Evolutionary conservation across 257 asterid genomes (phyloP).

Genomic region (Solanum chilense): DNA sequence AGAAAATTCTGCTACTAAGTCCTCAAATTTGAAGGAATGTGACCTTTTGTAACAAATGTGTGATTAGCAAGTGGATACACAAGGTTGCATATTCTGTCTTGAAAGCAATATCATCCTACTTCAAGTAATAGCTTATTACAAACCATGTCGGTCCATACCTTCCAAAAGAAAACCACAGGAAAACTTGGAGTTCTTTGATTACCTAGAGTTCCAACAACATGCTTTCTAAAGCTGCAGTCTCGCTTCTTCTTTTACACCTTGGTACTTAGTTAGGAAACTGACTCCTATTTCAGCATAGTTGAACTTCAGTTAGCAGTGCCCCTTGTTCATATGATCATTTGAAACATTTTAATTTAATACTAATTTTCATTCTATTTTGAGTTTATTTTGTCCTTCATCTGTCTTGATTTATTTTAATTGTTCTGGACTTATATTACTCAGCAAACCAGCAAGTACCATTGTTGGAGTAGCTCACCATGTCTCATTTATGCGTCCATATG

Average conservation of each 20-base stretch:
- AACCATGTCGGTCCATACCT: background rate
- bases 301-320: background rate
- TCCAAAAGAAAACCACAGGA: background rate
- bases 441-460: conserved; percentile 30
- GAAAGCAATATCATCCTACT: background rate
- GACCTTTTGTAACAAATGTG: background rate
- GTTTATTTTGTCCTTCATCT: background rate
- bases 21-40: background rate
- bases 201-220: background rate
- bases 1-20: background rate
- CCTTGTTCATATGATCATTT: background rate
- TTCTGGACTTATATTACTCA: conserved; percentile 15
- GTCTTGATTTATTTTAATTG: background rate
- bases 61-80: background rate
- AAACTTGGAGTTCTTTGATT: background rate
- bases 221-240: background rate
- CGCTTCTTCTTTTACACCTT: background rate
- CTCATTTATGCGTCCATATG: conserved; percentile 86
- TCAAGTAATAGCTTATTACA: background rate
- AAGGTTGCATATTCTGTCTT: background rate
- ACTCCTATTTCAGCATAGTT: background rate
- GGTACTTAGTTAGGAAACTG: background rate
- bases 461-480: conserved; percentile 98
- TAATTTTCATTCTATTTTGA: background rate
- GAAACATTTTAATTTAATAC: background rate